Evolutionary conservation across 2,329 filamentous ascomycete genomes (phyloP), one percentile per base, ranked within the genome.

Genomic region (Arachnomyces sp.): DNA sequence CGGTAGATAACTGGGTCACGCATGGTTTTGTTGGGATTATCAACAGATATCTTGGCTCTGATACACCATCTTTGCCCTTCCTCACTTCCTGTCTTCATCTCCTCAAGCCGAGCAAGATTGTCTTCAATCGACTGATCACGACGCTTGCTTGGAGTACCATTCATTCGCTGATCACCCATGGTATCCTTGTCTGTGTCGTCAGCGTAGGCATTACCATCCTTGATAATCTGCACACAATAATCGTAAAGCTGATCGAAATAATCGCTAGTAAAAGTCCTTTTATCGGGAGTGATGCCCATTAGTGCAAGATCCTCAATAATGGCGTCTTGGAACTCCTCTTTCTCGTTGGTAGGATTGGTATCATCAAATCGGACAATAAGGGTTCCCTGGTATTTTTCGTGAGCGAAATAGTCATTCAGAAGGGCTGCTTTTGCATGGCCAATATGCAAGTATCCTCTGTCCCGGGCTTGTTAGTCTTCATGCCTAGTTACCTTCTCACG

Each of bases 311-410:
- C 88, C 68, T 92, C 82, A 31, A 93, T 72, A 47, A 95, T 95
- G 5, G 86, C 75, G 64, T 95, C 86, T 59, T 94, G 82, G 59
- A 80, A 95, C 68, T 94, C 88, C 59, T 88, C 80, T 69, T 90
- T 94, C 72, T 95, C 88, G 66, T 94, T 94, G 47, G 82, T 80
- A 2, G 88, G 88, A 66, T 95, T 95, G 36, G 88, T 95, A 59
- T 95, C 88, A 60, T 95, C 88, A 57, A 95, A 87, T 44, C 88
- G 83, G 30, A 94, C 75, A 42, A 88, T 80, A 52, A 95, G 72
- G 56, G 81, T 88, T 33, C 51, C 54, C 56, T 88, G 87, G 2
- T 30, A 2, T 11, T 54, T 44, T 34, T 50, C 51, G 37, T 58
- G 56, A 9, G 56, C 56, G 39, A 59, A 59, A 43, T 47, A 56